A percentile compares a stretch with the other conserved stretches of the same genome.
Conservation (phyloP, 2,329 filamentous ascomycete genomes). For the Coniochaeta sp. region DNA sequence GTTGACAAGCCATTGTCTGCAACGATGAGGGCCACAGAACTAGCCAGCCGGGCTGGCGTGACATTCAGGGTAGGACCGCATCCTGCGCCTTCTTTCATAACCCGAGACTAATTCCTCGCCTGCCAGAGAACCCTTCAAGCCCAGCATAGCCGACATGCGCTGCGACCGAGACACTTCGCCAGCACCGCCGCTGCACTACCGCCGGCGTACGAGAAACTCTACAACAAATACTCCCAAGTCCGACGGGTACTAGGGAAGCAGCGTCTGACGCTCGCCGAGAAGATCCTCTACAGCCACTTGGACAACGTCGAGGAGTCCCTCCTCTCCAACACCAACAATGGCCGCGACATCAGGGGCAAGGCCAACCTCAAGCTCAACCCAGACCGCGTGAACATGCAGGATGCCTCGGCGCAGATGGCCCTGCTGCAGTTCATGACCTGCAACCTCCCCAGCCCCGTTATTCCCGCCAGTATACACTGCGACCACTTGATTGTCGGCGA, state of each 20-base stretch:
- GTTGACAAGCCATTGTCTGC: constrained; percentile 7
- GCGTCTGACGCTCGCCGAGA: constrained; percentile 83
- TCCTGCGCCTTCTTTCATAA: not conserved
- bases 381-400: constrained; percentile 97
- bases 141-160: constrained; percentile 20
- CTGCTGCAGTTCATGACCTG: constrained; percentile 98
- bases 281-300: constrained; percentile 95
- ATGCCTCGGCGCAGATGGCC: constrained; percentile 97
- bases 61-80: constrained; percentile 33
- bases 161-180: constrained; percentile 20
- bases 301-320: constrained; percentile 85
- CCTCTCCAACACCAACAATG: constrained; percentile 74
- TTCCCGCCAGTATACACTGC: constrained; percentile 96
- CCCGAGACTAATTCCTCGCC: constrained; percentile 2
- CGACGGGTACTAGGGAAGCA: constrained; percentile 60
- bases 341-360: constrained; percentile 72
- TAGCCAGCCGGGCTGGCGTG: constrained; percentile 40
- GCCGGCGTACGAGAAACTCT: constrained; percentile 76
- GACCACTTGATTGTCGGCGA: constrained; percentile 98
- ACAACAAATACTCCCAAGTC: constrained; percentile 70
- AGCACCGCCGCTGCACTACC: constrained; percentile 37
- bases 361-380: constrained; percentile 96
- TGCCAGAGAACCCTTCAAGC: constrained; percentile 27
- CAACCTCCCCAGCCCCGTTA: constrained; percentile 78
- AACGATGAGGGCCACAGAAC: constrained; percentile 42